A percentile compares a stretch with the other conserved stretches of the same genome.
Evolutionary conservation across 2,329 filamentous ascomycete species (phyloP).

Genomic region (Colletotrichum lindemuthianum): DNA sequence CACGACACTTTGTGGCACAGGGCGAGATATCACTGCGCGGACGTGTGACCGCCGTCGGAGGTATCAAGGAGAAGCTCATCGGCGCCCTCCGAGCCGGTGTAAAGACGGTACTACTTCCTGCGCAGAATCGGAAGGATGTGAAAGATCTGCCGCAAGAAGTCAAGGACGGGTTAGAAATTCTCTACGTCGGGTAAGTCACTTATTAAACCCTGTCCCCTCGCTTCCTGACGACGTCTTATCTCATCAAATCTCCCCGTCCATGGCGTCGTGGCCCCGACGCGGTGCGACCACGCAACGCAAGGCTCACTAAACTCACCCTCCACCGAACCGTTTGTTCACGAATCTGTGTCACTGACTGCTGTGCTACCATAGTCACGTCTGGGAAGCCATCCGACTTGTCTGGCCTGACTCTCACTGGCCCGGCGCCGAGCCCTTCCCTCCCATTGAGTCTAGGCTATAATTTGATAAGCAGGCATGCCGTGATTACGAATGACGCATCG

Average conservation of each 20-base stretch:
- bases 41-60: conserved; percentile 91
- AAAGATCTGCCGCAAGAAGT: conserved; percentile 93
- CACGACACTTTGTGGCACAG: conserved; percentile 47
- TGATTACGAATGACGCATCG: neutral
- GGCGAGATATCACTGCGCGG: conserved; percentile 83
- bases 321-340: conserved; percentile 27
- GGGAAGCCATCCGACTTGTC: conserved; percentile 89
- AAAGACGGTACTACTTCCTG: conserved; percentile 89
- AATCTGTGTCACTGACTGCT: conserved; percentile 37
- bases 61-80: conserved; percentile 99
- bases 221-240: conserved; percentile 33
- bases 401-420: conserved; percentile 94
- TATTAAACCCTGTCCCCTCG: conserved; percentile 19
- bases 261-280: conserved; percentile 35
- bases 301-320: conserved; percentile 33
- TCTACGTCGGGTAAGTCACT: conserved; percentile 81
- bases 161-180: conserved; percentile 84
- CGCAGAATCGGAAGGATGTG: conserved; percentile 90
- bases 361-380: conserved; percentile 75
- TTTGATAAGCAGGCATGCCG: neutral
- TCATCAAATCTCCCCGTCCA: conserved; percentile 26
- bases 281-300: conserved; percentile 14
- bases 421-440: conserved; percentile 72
- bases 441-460: conserved; percentile 83
- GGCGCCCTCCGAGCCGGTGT: conserved; percentile 92